phyloP scores from a whole-genome alignment of 495 filamentous ascomycete species.

The Peziza echinospora region DNA sequence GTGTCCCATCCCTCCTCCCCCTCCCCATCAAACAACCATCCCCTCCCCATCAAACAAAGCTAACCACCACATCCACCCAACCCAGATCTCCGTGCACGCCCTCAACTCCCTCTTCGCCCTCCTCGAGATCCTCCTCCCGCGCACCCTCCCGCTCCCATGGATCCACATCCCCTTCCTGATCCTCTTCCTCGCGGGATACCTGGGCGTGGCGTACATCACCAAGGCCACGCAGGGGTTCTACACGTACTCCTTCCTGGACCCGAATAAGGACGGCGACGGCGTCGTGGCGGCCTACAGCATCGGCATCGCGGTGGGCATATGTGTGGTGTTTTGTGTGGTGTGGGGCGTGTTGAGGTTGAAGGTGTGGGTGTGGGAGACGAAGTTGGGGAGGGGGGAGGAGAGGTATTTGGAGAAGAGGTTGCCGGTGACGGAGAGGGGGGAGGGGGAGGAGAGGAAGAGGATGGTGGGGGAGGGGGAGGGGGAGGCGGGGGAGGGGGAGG shows the following conservation, averaged over 20 bases:
- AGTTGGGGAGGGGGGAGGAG: not conserved
- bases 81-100: slow-evolving; percentile 44
- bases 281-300: slow-evolving; percentile 35
- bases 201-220: slow-evolving; percentile 53
- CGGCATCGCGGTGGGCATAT: slow-evolving; percentile 26
- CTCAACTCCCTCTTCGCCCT: slow-evolving; percentile 51
- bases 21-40: slow-evolving; percentile 1
- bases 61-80: not conserved
- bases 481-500: too few species aligned
- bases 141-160: slow-evolving; percentile 35
- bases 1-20: not conserved
- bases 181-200: slow-evolving; percentile 44
- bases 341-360: not conserved
- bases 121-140: slow-evolving; percentile 46
- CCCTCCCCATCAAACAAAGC: not conserved
- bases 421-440: not conserved
- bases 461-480: too few species aligned
- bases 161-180: slow-evolving; percentile 36
- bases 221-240: slow-evolving; percentile 47
- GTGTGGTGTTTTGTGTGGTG: not conserved
- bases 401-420: too few species aligned
- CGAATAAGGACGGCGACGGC: slow-evolving; percentile 20
- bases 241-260: slow-evolving; percentile 52
- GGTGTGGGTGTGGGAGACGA: not conserved
- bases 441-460: not conserved